phyloP scores from a whole-genome alignment of 768 basidiomycete species.

The Mycena maculata region DNA sequence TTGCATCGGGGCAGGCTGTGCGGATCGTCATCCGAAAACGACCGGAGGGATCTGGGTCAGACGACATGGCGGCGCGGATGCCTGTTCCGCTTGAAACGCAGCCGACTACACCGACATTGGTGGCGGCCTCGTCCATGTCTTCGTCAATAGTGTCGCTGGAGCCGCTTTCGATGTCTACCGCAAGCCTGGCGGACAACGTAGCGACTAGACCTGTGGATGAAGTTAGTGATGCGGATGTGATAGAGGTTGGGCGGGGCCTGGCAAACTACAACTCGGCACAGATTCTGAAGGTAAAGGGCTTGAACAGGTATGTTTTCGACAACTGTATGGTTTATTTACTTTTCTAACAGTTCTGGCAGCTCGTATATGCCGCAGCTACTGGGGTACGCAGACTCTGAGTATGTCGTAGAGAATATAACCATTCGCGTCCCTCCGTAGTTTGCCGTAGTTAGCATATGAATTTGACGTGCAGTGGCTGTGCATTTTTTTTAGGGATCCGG shows the following conservation, averaged over 20 bases:
- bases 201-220: constrained; percentile 45
- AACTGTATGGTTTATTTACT: background rate
- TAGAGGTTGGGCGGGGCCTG: constrained; percentile 93
- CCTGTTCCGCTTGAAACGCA: constrained; percentile 57
- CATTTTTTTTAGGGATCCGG: background rate
- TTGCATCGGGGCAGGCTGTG: constrained; percentile 96
- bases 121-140: constrained; percentile 54
- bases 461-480: constrained; percentile 7
- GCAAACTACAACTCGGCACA: constrained; percentile 97
- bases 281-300: constrained; percentile 86
- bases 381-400: constrained; percentile 96
- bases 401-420: constrained; percentile 96
- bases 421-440: constrained; percentile 68
- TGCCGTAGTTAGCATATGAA: constrained; percentile 45
- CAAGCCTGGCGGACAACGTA: constrained; percentile 34
- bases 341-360: constrained; percentile 55
- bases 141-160: constrained; percentile 61
- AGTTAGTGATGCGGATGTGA: constrained; percentile 68
- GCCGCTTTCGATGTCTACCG: constrained; percentile 52
- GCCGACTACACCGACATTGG: constrained; percentile 65
- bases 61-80: constrained; percentile 50
- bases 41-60: constrained; percentile 38
- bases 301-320: constrained; percentile 80
- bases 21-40: constrained; percentile 72
- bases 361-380: constrained; percentile 82